Conservation (phyloP, 2,329 filamentous ascomycete species). For the Fusarium torreyae region DNA sequence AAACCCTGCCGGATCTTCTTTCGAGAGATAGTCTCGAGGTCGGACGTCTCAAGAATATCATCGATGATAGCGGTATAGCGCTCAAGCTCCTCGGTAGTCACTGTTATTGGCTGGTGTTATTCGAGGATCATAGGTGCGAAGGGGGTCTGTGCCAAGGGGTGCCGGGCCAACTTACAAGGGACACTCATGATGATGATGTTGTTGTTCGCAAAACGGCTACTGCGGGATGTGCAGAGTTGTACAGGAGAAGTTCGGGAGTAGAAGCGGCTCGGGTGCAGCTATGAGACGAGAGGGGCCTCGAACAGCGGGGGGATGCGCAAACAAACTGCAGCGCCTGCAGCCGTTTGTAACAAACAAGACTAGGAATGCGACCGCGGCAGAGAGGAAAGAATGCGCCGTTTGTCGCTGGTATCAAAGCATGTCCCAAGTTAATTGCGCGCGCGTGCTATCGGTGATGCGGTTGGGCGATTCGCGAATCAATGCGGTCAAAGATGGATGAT, state of each 20-base stretch:
- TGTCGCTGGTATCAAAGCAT: constrained; percentile 44
- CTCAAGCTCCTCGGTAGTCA: constrained; percentile 64
- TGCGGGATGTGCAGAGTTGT: constrained; percentile 25
- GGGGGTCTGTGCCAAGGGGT: constrained; percentile 25
- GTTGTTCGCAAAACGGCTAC: constrained; percentile 10
- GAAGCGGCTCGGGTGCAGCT: constrained; percentile 28
- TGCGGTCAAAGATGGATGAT: constrained; percentile 46
- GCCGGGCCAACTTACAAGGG: constrained; percentile 44
- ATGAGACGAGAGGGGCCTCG: constrained; percentile 16
- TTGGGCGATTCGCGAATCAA: constrained; percentile 28
- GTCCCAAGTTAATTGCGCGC: constrained; percentile 30
- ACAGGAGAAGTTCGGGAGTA: constrained; percentile 13
- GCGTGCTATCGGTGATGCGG: constrained; percentile 6
- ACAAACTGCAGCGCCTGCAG: constrained; percentile 28
- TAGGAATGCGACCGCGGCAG: constrained; percentile 38
- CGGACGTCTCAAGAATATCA: constrained; percentile 69
- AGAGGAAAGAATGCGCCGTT: constrained; percentile 39
- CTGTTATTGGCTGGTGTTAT: constrained; percentile 53
- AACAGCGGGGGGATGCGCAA: constrained; percentile 39
- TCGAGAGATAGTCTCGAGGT: constrained; percentile 74
- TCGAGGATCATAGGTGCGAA: not conserved
- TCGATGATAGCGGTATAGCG: constrained; percentile 74
- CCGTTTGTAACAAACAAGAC: constrained; percentile 17
- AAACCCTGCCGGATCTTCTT: constrained; percentile 74
- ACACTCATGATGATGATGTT: constrained; percentile 44